These are phyloP conservation scores for Tuber indicum DNA, from an alignment of 495 filamentous ascomycete species.

Conservation along the genomic window DNA sequence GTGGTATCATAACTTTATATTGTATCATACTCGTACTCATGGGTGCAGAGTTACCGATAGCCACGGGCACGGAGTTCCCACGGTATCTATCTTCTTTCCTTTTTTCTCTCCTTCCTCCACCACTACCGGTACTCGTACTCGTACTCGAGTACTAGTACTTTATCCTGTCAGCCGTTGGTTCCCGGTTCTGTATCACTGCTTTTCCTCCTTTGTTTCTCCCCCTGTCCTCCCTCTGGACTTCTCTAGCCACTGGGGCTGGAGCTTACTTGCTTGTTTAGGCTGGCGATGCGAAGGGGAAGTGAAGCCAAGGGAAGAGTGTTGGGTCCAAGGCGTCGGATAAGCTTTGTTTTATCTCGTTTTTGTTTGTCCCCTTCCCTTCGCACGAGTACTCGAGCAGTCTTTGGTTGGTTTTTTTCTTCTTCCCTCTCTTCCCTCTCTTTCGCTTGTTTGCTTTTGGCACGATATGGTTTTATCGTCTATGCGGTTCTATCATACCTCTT, in stretches of 20 bases:
- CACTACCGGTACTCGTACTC: background rate
- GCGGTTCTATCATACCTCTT: background rate
- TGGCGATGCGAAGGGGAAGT: background rate
- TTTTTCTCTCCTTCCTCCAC: background rate
- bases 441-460: background rate
- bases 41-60: background rate
- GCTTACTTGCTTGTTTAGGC: background rate
- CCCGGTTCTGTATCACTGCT: background rate
- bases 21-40: background rate
- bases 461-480: constrained; percentile 4
- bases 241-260: background rate
- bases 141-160: background rate
- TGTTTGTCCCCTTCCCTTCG: background rate
- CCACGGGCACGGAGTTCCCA: background rate
- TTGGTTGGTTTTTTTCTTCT: background rate
- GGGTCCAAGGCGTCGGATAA: background rate
- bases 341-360: background rate
- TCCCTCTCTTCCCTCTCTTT: background rate
- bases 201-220: background rate
- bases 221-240: background rate
- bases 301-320: background rate
- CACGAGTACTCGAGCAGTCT: background rate
- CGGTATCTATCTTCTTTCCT: background rate
- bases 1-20: background rate
- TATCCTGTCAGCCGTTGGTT: background rate